Base-by-base conservation (phyloP, 257 asterid species). In the Solanum etuberosum region DNA sequence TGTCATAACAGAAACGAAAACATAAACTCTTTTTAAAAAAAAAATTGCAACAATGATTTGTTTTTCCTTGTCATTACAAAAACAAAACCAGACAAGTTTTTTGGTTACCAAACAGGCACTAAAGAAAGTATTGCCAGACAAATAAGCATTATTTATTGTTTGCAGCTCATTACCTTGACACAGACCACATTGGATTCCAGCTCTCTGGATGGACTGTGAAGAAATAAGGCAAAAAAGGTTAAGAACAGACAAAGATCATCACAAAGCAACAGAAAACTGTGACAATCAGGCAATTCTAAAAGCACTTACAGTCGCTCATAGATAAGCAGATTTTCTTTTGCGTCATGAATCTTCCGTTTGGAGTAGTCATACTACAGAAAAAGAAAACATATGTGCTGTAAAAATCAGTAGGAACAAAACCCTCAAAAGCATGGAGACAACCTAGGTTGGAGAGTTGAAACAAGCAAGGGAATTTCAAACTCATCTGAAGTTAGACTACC, bases 241-340 rank as follows among this genome's bases (percentile, higher is more conserved):
- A 82, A 61, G 5, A 40, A 63, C 35, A 9, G 31, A 86, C 54
- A 11, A 70, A 70, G 9, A 42, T 25, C 83, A 48, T 84, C 40
- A 18, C 20, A 16, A 73, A 81, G 31, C 21, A 86, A 67, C 31
- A 34, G 11, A 84, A 14, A n/a, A 48, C 51, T 77, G 38, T 43
- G 10, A 48, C 31, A 32, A 35, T 31, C 23, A 21, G 68, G 54
- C 7, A 71, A 80, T 63, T 67, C 72, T 23, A 74, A 40, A 9
- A 42, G 21, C 46, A 88, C 92, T 86, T 89, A 91, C 93, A 91
- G 68, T 91, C 92, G 85, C 99, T 97, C 99, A 97, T 97, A 77
- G 99, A 97, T 51, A 97, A 93, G 91, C 99, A 97, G 85, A 97
- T 90, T 91, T 95, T 97, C 94, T 91, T 95, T 86, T 95, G 98